These are phyloP conservation scores for Umbelopsis sp. DNA, from an alignment of 371 early-diverging fungal species.

Conservation along the genomic window DNA sequence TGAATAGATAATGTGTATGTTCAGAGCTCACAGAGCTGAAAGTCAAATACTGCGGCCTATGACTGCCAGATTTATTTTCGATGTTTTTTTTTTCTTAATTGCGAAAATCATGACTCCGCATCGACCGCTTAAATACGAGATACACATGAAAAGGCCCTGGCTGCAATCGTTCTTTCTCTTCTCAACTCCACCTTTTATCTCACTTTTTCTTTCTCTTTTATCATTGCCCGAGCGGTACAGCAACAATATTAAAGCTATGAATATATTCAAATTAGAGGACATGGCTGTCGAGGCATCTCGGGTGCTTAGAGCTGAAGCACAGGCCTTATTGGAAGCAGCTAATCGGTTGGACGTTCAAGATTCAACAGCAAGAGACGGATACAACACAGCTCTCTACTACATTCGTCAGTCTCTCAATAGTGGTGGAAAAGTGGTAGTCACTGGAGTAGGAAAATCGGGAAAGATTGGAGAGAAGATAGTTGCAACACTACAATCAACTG, in stretches of 20 bases:
- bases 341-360: slow-evolving; percentile 31
- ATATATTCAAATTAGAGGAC: slow-evolving; percentile 13
- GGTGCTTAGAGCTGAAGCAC: slow-evolving; percentile 40
- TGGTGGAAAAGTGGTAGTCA: slow-evolving; percentile 62
- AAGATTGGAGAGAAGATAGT: slow-evolving; percentile 69
- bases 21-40: neutral
- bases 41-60: neutral
- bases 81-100: slow-evolving; percentile 1
- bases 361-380: slow-evolving; percentile 34
- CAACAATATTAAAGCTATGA: neutral
- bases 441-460: slow-evolving; percentile 70
- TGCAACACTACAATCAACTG: slow-evolving; percentile 65
- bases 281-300: slow-evolving; percentile 30
- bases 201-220: neutral
- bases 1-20: neutral
- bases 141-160: neutral
- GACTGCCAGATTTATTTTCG: neutral
- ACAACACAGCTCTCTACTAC: slow-evolving; percentile 41
- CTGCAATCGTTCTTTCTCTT: neutral
- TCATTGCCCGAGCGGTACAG: neutral
- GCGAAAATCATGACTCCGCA: neutral
- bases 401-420: slow-evolving; percentile 39
- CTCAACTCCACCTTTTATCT: neutral
- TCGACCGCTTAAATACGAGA: neutral
- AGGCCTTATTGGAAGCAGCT: slow-evolving; percentile 39